phyloP scores from a whole-genome alignment of 2,329 filamentous ascomycete genomes.

The Rhynchosporium agropyri region DNA sequence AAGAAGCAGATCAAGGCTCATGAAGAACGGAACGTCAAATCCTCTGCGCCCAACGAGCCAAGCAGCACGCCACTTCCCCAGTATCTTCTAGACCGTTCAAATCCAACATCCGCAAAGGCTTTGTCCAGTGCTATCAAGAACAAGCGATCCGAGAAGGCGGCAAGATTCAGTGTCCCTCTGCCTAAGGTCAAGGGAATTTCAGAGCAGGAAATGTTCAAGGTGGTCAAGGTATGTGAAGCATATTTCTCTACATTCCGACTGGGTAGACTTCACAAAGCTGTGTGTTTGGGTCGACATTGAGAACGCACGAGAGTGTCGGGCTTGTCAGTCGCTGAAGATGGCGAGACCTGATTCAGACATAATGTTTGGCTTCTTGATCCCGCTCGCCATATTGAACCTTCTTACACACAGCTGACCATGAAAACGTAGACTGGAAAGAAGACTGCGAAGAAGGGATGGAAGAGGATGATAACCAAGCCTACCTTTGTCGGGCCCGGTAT shows the following conservation, averaged over 20 bases:
- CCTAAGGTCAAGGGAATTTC: conserved; percentile 92
- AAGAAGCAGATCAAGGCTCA: conserved; percentile 91
- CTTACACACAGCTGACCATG: background rate
- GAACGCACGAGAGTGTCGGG: no score
- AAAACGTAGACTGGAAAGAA: conserved; percentile 84
- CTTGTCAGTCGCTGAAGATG: background rate
- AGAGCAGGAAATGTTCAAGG: conserved; percentile 98
- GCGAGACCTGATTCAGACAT: background rate
- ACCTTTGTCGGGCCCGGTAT: conserved; percentile 86
- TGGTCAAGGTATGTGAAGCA: conserved; percentile 53
- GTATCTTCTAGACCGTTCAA: conserved; percentile 83
- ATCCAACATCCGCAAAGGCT: conserved; percentile 64
- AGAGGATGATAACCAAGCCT: conserved; percentile 70
- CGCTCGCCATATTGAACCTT: background rate
- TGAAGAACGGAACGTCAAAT: conserved; percentile 94
- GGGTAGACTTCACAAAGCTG: background rate
- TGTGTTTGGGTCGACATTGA: background rate
- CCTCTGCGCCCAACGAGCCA: conserved; percentile 65
- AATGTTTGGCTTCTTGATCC: background rate
- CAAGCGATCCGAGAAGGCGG: conserved; percentile 90
- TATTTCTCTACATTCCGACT: background rate
- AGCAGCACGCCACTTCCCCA: conserved; percentile 81
- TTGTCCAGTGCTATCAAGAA: conserved; percentile 86
- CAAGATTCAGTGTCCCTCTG: conserved; percentile 87
- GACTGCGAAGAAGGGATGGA: conserved; percentile 71